A percentile compares a stretch with the other conserved stretches of the same genome.
Evolutionary conservation across 768 basidiomycete genomes (phyloP).

Genomic region (Xerocomus potaroensis): DNA sequence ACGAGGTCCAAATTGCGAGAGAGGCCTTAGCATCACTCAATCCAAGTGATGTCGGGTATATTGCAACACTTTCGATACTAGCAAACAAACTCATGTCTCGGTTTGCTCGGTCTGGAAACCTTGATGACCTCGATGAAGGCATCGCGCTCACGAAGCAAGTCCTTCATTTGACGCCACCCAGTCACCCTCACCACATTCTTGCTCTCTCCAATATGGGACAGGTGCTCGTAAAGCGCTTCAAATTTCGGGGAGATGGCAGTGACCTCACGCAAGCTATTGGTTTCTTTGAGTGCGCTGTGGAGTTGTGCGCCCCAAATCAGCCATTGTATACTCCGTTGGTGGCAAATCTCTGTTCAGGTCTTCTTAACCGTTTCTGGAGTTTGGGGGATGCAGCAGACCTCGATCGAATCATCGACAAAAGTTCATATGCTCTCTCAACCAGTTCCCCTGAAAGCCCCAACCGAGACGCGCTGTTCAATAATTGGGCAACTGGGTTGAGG

Average conservation of each 20-base stretch:
- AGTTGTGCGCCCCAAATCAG: slow-evolving; percentile 7
- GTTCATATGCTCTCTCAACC: slow-evolving; percentile 5
- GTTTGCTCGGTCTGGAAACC: slow-evolving; percentile 21
- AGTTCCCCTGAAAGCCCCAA: slow-evolving; percentile 4
- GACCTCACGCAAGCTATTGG: slow-evolving; percentile 23
- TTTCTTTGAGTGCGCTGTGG: slow-evolving; percentile 11
- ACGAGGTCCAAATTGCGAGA: slow-evolving; percentile 11
- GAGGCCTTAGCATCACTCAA: slow-evolving; percentile 6
- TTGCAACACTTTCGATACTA: slow-evolving; percentile 7
- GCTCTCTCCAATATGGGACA: slow-evolving; percentile 18
- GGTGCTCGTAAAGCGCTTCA: slow-evolving; percentile 19
- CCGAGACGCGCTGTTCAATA: slow-evolving; percentile 22
- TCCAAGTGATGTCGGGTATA: slow-evolving; percentile 6
- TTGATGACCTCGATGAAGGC: slow-evolving; percentile 24
- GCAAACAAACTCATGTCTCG: slow-evolving; percentile 13
- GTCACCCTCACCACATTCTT: slow-evolving; percentile 9
- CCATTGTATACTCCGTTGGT: slow-evolving; percentile 14
- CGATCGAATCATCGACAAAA: slow-evolving; percentile 13
- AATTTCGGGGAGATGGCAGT: slow-evolving; percentile 10
- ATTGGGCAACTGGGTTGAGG: slow-evolving; percentile 14
- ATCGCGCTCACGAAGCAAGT: slow-evolving; percentile 14
- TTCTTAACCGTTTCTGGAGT: slow-evolving; percentile 16
- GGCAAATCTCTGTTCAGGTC: slow-evolving; percentile 14
- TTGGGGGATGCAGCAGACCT: slow-evolving; percentile 21
- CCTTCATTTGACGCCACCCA: slow-evolving; percentile 20